Evolutionary conservation across 129 eudicot genomes (phyloP).

Genomic region (Glebionis coronaria): DNA sequence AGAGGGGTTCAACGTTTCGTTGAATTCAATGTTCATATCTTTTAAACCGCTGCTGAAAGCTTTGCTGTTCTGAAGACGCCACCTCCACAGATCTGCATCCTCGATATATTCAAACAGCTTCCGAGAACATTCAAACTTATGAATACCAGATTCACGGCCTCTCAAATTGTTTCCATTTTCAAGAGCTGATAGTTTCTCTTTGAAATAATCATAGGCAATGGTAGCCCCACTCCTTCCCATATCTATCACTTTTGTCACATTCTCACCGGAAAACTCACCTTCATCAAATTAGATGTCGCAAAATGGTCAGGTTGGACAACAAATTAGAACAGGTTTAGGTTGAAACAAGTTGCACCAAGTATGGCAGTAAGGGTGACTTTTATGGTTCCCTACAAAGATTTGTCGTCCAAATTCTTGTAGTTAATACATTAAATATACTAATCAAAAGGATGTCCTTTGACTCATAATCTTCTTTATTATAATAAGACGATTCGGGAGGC

Average conservation of each 20-base stretch:
- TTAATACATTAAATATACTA: too few species aligned
- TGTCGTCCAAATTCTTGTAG: too few species aligned
- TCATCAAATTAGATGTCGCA: too few species aligned
- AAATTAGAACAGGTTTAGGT: too few species aligned
- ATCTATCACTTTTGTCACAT: slow-evolving; percentile 68
- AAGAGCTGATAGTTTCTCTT: slow-evolving; percentile 47
- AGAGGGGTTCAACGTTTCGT: slow-evolving; percentile 44
- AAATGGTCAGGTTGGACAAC: too few species aligned
- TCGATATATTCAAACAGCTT: slow-evolving; percentile 65
- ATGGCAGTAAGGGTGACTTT: too few species aligned
- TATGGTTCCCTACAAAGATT: too few species aligned
- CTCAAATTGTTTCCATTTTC: slow-evolving; percentile 20
- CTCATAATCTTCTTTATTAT: too few species aligned
- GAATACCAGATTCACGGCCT: slow-evolving; percentile 10
- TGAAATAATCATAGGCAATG: slow-evolving; percentile 75
- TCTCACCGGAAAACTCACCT: slow-evolving; percentile 33
- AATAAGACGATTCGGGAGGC: too few species aligned
- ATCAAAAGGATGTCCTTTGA: too few species aligned
- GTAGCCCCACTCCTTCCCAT: slow-evolving; percentile 93
- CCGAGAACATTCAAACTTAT: slow-evolving; percentile 41
- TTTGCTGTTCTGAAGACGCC: slow-evolving; percentile 71
- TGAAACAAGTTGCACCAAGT: too few species aligned
- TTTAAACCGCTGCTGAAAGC: slow-evolving; percentile 88
- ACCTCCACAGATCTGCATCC: slow-evolving; percentile 83
- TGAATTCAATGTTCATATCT: slow-evolving; percentile 59